These are phyloP conservation scores for Arctium lappa DNA, from an alignment of 129 eudicot species.

Conservation along the genomic window DNA sequence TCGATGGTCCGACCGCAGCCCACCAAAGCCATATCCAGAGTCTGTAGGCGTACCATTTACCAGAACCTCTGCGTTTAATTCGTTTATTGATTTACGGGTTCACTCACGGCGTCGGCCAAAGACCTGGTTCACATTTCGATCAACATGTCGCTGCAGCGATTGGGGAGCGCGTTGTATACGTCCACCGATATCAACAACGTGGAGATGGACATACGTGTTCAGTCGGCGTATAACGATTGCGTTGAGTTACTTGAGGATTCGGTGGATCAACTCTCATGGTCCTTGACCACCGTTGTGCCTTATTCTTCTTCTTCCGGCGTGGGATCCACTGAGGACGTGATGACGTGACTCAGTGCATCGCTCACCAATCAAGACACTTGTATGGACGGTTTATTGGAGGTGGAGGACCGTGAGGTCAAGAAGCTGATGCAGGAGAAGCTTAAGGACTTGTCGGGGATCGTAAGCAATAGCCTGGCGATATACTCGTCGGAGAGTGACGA, in stretches of 20 bases:
- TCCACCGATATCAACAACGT: slow-evolving; percentile 52
- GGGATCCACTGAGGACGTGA: slow-evolving; percentile 54
- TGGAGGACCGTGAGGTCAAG: slow-evolving; percentile 45
- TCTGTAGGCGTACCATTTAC: slow-evolving; percentile 70
- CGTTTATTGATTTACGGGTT: slow-evolving; percentile 75
- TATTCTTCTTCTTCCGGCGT: background rate
- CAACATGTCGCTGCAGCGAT: slow-evolving; percentile 57
- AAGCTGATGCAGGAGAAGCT: slow-evolving; percentile 36
- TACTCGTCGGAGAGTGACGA: slow-evolving; percentile 39
- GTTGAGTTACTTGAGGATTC: slow-evolving; percentile 79
- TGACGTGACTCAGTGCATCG: slow-evolving; percentile 97
- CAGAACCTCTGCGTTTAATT: slow-evolving; percentile 52
- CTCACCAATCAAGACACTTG: slow-evolving; percentile 90
- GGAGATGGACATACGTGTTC: slow-evolving; percentile 45
- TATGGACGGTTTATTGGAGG: slow-evolving; percentile 54
- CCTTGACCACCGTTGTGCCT: slow-evolving; percentile 48
- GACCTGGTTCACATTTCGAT: slow-evolving; percentile 91
- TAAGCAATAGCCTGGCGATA: slow-evolving; percentile 69
- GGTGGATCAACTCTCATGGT: slow-evolving; percentile 57
- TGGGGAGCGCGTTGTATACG: slow-evolving; percentile 48
- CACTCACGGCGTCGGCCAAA: slow-evolving; percentile 51
- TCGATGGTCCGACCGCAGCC: slow-evolving; percentile 30
- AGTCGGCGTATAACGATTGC: slow-evolving; percentile 84
- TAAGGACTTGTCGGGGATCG: slow-evolving; percentile 65
- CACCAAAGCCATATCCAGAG: slow-evolving; percentile 57